Evolutionary conservation across 495 filamentous ascomycete species (phyloP).

Genomic region (Cenococcum geophilum): DNA sequence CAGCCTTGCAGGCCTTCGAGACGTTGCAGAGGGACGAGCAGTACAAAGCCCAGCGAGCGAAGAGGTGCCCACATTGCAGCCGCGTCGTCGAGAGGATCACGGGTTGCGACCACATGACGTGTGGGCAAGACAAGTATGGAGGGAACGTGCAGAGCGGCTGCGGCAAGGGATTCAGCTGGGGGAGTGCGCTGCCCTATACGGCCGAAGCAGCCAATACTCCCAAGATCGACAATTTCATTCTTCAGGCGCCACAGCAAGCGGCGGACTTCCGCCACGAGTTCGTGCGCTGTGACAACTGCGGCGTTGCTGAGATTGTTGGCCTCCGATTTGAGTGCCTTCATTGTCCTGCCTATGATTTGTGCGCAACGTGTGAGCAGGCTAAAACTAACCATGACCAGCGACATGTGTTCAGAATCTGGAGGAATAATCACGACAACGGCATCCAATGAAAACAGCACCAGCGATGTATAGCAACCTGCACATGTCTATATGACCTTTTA

Average conservation of each 20-base stretch:
- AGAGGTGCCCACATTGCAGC: neutral
- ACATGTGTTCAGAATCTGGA: constrained; percentile 6
- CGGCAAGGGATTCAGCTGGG: neutral
- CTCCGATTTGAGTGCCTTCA: constrained; percentile 1
- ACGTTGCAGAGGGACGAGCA: constrained; percentile 6
- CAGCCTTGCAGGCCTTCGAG: neutral
- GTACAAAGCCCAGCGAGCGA: neutral
- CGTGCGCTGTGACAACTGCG: constrained; percentile 1
- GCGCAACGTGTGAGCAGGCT: neutral
- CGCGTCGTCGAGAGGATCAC: constrained; percentile 2
- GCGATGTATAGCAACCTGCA: neutral
- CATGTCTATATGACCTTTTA: no score
- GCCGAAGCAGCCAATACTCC: constrained; percentile 1
- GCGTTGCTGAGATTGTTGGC: neutral
- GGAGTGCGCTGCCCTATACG: neutral
- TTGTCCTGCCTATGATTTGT: constrained; percentile 5
- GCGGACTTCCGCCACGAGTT: neutral
- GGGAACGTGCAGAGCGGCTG: constrained; percentile 5
- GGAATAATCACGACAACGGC: neutral
- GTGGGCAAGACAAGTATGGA: neutral
- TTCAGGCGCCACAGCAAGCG: constrained; percentile 4
- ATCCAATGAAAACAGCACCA: neutral
- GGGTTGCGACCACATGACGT: constrained; percentile 2
- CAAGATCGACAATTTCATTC: neutral
- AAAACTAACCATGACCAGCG: constrained; percentile 1